Evolutionary conservation across 1,284 basidiomycete species (phyloP).

Genomic region (Dichomitus squalens): DNA sequence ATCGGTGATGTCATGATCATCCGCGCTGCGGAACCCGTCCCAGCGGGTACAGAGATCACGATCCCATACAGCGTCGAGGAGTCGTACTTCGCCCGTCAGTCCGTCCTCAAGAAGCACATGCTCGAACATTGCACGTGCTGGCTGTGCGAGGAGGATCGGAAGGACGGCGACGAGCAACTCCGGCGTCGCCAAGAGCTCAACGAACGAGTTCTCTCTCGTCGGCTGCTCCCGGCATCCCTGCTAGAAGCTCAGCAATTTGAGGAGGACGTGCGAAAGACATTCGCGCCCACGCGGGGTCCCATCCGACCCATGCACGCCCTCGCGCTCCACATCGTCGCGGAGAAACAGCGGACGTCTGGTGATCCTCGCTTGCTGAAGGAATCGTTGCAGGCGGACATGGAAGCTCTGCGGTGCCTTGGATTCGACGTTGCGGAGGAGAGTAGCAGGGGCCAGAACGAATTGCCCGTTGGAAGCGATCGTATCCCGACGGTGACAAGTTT

Average conservation of each 20-base stretch:
- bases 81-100: conserved; percentile 20
- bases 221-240: neutral
- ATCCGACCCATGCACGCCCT: conserved; percentile 17
- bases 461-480: conserved; percentile 14
- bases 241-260: conserved; percentile 13
- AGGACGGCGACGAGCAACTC: conserved; percentile 19
- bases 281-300: conserved; percentile 5
- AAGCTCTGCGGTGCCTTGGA: conserved; percentile 14
- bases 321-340: conserved; percentile 17
- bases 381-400: conserved; percentile 13
- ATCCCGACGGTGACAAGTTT: conserved; percentile 19
- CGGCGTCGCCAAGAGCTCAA: conserved; percentile 13
- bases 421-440: conserved; percentile 6
- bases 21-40: conserved; percentile 17
- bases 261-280: conserved; percentile 15
- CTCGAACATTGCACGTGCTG: conserved; percentile 17
- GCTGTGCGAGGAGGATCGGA: conserved; percentile 24
- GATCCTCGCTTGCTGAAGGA: conserved; percentile 5
- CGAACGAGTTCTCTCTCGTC: neutral
- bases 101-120: conserved; percentile 19
- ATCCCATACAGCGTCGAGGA: conserved; percentile 19
- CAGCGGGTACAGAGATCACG: conserved; percentile 20
- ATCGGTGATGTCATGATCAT: conserved; percentile 31
- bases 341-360: conserved; percentile 12
- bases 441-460: neutral